Percentiles rank a stretch among this genome's conserved stretches.
phyloP scores from a whole-genome alignment of 2,329 filamentous ascomycete genomes.

The Harringtonia aguacate region DNA sequence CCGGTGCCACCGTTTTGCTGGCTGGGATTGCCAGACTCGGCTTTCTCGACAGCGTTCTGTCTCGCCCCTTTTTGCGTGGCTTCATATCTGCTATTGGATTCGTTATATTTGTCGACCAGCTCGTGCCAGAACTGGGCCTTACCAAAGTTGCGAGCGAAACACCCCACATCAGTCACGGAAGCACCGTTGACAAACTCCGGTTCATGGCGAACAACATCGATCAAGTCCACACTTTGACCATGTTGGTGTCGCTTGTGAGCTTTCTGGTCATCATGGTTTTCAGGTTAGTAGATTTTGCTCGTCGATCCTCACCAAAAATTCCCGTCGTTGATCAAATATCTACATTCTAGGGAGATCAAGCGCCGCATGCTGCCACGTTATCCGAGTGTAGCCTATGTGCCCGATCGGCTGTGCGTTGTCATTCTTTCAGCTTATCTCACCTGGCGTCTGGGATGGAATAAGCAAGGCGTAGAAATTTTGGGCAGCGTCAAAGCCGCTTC shows the following conservation, averaged over 20 bases:
- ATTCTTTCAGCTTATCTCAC: conserved; percentile 73
- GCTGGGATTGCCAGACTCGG: conserved; percentile 78
- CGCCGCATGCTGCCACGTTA: conserved; percentile 68
- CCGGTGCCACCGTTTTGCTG: conserved; percentile 78
- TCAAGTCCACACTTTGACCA: conserved; percentile 63
- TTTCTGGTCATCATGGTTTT: conserved; percentile 88
- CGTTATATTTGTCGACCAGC: conserved; percentile 89
- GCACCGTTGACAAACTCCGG: conserved; percentile 71
- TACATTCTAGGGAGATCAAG: conserved; percentile 59
- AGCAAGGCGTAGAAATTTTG: conserved; percentile 70
- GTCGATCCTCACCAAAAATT: too few species aligned
- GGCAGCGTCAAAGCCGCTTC: conserved; percentile 67
- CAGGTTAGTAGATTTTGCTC: too few species aligned
- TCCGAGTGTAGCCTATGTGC: conserved; percentile 74
- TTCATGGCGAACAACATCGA: conserved; percentile 63
- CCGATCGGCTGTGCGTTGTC: conserved; percentile 85
- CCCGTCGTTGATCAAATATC: not conserved
- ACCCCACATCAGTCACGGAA: conserved; percentile 65
- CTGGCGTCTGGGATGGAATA: conserved; percentile 67
- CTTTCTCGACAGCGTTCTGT: conserved; percentile 90
- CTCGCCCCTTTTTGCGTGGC: conserved; percentile 80
- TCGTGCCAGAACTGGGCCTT: conserved; percentile 83
- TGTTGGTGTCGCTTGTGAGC: conserved; percentile 63
- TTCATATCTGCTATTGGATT: conserved; percentile 97
- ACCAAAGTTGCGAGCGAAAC: conserved; percentile 49